These are phyloP conservation scores for Andrographis paniculata DNA, from an alignment of 305 asterid species.

Conservation along the genomic window DNA sequence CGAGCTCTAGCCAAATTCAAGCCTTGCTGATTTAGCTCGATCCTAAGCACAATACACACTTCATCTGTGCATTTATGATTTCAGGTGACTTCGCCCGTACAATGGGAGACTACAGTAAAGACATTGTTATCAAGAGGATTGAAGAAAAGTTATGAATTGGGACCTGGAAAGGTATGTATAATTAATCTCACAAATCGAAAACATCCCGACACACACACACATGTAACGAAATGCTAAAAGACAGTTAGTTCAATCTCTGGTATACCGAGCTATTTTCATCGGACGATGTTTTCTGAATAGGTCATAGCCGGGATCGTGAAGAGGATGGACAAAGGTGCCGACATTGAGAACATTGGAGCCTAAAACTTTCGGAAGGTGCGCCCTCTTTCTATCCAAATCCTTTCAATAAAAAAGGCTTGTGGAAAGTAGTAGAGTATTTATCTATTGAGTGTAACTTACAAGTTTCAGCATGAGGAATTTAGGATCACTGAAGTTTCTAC, in stretches of 20 bases:
- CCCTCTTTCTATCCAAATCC: not conserved
- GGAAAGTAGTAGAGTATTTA: too few relatives aligned
- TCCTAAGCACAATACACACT: too few relatives aligned
- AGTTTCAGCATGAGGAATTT: too few relatives aligned
- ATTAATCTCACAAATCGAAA: too few relatives aligned
- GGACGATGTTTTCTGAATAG: constrained; percentile 21
- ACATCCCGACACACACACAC: too few relatives aligned
- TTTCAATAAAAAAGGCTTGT: not conserved
- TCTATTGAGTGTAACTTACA: too few relatives aligned
- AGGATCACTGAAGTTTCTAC: too few relatives aligned
- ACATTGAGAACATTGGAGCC: constrained; percentile 39
- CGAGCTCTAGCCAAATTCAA: too few relatives aligned
- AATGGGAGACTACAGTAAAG: constrained; percentile 93
- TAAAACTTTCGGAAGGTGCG: not conserved
- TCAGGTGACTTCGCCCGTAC: constrained; percentile 97
- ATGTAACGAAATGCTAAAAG: not conserved
- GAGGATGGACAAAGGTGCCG: constrained; percentile 53
- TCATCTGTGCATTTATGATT: too few relatives aligned
- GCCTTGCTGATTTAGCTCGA: too few relatives aligned
- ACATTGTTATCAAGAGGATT: constrained; percentile 62
- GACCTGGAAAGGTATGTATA: constrained; percentile 93
- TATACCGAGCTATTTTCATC: constrained; percentile 7
- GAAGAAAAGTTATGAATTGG: constrained; percentile 82
- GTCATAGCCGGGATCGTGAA: constrained; percentile 61
- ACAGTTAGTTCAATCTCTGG: constrained; percentile 5